Percentiles rank a stretch among this genome's conserved stretches.
phyloP scores from a whole-genome alignment of 2,329 filamentous ascomycete genomes.

The Hypoxylon sp. region DNA sequence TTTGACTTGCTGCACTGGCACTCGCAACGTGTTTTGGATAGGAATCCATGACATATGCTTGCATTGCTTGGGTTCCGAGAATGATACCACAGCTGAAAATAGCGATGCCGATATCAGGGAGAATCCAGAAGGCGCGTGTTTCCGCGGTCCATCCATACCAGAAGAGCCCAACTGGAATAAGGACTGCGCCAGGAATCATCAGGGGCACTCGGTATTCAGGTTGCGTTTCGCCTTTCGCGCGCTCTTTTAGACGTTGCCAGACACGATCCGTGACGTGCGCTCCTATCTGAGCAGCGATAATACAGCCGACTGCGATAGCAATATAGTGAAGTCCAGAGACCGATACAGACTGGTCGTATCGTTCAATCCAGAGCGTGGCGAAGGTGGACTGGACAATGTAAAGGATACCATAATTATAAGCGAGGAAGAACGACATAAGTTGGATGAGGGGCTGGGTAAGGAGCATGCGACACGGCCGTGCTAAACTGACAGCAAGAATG shows the following conservation, averaged over 20 bases:
- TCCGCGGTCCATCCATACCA: conserved; percentile 71
- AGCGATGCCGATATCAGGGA: conserved; percentile 67
- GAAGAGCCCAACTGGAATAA: conserved; percentile 66
- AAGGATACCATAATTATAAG: conserved; percentile 67
- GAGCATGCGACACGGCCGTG: conserved; percentile 65
- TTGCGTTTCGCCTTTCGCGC: conserved; percentile 45
- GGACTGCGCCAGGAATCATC: conserved; percentile 66
- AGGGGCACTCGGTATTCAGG: conserved; percentile 66
- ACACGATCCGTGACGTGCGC: conserved; percentile 40
- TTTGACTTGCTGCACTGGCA: conserved; percentile 16
- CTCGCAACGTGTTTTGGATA: conserved; percentile 44
- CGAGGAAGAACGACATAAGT: conserved; percentile 64
- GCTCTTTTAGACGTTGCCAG: conserved; percentile 42
- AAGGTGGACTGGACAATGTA: conserved; percentile 70
- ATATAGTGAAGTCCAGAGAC: conserved; percentile 67
- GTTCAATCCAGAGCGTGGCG: conserved; percentile 62
- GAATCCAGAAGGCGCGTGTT: conserved; percentile 65
- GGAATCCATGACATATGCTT: conserved; percentile 68
- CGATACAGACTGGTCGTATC: conserved; percentile 65
- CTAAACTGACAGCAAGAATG: conserved; percentile 47
- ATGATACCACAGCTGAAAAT: conserved; percentile 67
- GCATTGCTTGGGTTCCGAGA: conserved; percentile 65
- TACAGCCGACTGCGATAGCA: conserved; percentile 65
- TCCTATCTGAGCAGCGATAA: conserved; percentile 62
- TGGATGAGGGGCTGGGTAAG: conserved; percentile 66